Base-by-base conservation (phyloP, 495 filamentous ascomycete species). In the Cercophora sp. region DNA sequence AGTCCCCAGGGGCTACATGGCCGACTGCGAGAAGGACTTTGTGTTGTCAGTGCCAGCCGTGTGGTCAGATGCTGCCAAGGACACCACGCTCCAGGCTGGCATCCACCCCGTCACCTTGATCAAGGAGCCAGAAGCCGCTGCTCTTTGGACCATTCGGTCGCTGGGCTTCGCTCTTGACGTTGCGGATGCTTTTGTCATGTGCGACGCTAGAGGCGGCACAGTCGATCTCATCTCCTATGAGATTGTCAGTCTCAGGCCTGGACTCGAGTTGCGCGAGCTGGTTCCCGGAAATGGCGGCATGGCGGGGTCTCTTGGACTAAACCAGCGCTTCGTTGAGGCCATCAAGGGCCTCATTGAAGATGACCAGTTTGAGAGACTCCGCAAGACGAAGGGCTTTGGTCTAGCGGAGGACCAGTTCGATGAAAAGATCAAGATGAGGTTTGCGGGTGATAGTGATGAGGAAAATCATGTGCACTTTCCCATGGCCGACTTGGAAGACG, bases 61-160 rank as follows among this genome's bases (percentile, higher is more conserved):
- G n/a, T 65, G 66, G 69, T 66, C 62, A 10, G 32, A 66, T 57
- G 67, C 63, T 2, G 63, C 66, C 5, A 62, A 57, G 37, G 22
- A n/a, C n/a, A n/a, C n/a, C n/a, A n/a, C n/a, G n/a, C n/a, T n/a
- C n/a, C n/a, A 25, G 23, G 66, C 64, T 1, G 64, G 64, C 0
- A 55, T 70, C 15, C 48, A 26, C 9, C 60, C 67, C 5, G 54
- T 73, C 23, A 60, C 53, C 5, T 37, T 77, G 42, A 71, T 74
- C 26, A 77, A 70, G 20, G 73, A 77, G 48, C 75, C 75, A 5
- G 75, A 78, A 54, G 75, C 74, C 11, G 75, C 75, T 6, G 75
- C 75, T 15, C 58, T 76, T 34, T 76, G 74, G 54, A 72, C 70
- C 0, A 56, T 77, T 10, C 67, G 71, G 49, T 54, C 50, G n/a